A percentile compares a stretch with the other conserved stretches of the same genome.
These are phyloP conservation scores for Lachnellula subtilissima DNA, from an alignment of 2,329 filamentous ascomycete genomes.

Conservation along the genomic window DNA sequence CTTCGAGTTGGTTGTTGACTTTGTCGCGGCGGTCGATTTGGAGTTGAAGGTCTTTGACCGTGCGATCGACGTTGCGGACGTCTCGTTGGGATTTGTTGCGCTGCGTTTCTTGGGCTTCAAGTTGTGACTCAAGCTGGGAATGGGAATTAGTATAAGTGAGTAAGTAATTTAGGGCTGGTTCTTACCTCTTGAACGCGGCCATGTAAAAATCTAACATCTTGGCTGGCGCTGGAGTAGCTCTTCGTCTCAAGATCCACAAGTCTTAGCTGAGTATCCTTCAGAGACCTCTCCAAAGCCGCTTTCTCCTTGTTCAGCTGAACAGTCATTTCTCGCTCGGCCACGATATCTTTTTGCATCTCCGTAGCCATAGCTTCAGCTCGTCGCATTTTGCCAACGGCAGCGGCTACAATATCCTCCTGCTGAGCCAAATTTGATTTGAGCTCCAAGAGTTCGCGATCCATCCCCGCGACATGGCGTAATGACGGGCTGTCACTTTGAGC, in stretches of 20 bases:
- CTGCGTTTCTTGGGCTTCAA: conserved; percentile 76
- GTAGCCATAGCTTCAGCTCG: conserved; percentile 80
- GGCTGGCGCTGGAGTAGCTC: conserved; percentile 88
- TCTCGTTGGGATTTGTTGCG: conserved; percentile 79
- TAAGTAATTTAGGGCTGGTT: conserved; percentile 13
- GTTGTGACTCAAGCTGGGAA: conserved; percentile 74
- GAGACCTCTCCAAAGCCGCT: conserved; percentile 77
- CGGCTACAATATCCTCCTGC: conserved; percentile 86
- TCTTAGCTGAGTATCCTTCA: conserved; percentile 85
- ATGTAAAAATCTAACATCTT: conserved; percentile 92
- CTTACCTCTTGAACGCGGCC: conserved; percentile 91
- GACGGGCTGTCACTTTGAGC: conserved; percentile 80
- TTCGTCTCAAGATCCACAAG: conserved; percentile 95
- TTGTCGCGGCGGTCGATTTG: conserved; percentile 95
- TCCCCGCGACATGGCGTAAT: conserved; percentile 80
- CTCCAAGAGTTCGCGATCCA: conserved; percentile 84
- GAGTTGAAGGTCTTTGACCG: conserved; percentile 84
- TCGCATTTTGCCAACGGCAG: conserved; percentile 95
- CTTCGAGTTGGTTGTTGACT: conserved; percentile 70
- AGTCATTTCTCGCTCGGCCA: conserved; percentile 75
- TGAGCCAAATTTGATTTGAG: conserved; percentile 85
- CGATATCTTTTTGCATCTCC: conserved; percentile 91
- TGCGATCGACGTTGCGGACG: conserved; percentile 87
- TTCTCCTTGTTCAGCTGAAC: conserved; percentile 85
- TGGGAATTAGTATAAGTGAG: conserved; percentile 28